Base-by-base conservation (phyloP, 257 asterid genomes). In the Fraxinus cuspidata region DNA sequence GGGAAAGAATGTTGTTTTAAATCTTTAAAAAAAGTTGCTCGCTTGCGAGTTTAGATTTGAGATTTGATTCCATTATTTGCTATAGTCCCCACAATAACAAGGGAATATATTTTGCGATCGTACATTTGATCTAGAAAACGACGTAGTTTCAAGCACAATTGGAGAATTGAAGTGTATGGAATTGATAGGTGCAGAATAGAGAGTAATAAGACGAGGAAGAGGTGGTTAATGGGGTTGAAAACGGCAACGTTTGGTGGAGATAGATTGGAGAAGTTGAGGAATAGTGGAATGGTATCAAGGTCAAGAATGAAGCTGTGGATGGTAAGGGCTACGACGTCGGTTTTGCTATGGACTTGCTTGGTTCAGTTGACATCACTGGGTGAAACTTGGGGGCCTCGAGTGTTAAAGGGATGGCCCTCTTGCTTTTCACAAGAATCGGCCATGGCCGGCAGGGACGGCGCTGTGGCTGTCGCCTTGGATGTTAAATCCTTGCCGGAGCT, bases 261-360 rank as follows among this genome's bases (percentile, higher is more conserved):
- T 12, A 85, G 93, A 73, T 88, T 91, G 83, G 97, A 92, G 88
- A 92, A 88, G 88, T 77, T 91, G 78, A 90, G 87, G 81, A 85
- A 86, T 75, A 81, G 87, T 73, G 89, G 94, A 3, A 75, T 90
- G 88, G 86, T 90, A 25, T 94, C 98, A 19, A 80, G 94, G 82
- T 88, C 97, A 9, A 85, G 96, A 75, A 90, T 91, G 97, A 94
- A 92, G 91, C 90, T 94, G 8, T 94, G 99, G 99, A 91, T 90
- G 80, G 88, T 94, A 44, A 87, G 99, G 79, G 97, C 95, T 10
- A 91, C 94, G 0, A 91, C 97, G 0, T 85, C 97, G 32, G 69
- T 94, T 79, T 76, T 94, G 86, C 83, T 94, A 64, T 94, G 97
- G 97, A 94, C 94, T 83, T 94, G 96, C 75, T 84, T 94, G 77